phyloP scores from a whole-genome alignment of 2,329 filamentous ascomycete species.

The Beauveria australis region DNA sequence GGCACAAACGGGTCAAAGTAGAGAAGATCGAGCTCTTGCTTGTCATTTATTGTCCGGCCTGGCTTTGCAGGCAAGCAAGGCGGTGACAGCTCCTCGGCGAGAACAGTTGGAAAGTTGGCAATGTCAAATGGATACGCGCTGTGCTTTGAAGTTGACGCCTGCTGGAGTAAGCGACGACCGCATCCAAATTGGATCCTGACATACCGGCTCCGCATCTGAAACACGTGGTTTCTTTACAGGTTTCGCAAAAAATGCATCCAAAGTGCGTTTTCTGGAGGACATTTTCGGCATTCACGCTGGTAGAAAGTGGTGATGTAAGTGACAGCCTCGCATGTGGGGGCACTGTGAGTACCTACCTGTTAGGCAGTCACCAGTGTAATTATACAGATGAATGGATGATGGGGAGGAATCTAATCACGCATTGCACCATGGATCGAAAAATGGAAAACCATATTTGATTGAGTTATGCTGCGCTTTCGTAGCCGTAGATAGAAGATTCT shows the following conservation, averaged over 20 bases:
- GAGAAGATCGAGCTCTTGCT: conserved; percentile 62
- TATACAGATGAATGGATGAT: background rate
- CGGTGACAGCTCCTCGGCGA: conserved; percentile 32
- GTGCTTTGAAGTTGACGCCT: conserved; percentile 31
- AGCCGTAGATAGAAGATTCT: background rate
- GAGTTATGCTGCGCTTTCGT: background rate
- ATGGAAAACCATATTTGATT: background rate
- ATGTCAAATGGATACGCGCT: conserved; percentile 44
- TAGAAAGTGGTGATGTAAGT: conserved; percentile 8
- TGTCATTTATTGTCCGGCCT: conserved; percentile 52
- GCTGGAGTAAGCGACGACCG: background rate
- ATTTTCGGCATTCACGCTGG: conserved; percentile 12
- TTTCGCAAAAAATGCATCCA: conserved; percentile 61
- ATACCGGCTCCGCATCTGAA: background rate
- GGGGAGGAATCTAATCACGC: background rate
- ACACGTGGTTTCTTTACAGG: conserved; percentile 28
- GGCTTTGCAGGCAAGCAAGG: conserved; percentile 41
- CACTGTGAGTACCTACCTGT: background rate
- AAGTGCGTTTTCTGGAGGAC: conserved; percentile 48
- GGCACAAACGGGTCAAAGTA: conserved; percentile 70
- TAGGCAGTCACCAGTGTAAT: too few relatives aligned
- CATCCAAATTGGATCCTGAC: background rate
- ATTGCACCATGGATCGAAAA: too few relatives aligned
- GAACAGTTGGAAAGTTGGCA: conserved; percentile 29
- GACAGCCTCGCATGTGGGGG: background rate